phyloP scores from a whole-genome alignment of 306 rosid species.

The Lagenaria siceraria region DNA sequence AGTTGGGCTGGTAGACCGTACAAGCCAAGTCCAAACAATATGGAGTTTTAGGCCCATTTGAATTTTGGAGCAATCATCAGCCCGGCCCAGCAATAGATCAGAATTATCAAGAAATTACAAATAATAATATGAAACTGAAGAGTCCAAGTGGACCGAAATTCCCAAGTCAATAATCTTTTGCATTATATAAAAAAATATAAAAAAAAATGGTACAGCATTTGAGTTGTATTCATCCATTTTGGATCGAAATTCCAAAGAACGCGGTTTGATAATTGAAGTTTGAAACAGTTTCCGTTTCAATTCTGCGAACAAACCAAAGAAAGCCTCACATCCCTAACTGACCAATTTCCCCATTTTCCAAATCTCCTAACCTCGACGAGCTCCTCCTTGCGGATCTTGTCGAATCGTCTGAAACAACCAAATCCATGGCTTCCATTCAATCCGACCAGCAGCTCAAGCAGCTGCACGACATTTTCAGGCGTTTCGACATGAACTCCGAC shows the following conservation, averaged over 20 bases:
- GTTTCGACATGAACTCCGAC: slow-evolving; percentile 80
- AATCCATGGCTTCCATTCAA: slow-evolving; percentile 22
- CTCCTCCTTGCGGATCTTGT: background rate
- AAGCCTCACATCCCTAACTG: background rate
- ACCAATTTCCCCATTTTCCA: background rate
- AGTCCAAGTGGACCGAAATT: background rate
- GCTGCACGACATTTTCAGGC: slow-evolving; percentile 52
- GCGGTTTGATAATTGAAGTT: background rate
- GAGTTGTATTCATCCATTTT: background rate
- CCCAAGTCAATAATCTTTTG: background rate
- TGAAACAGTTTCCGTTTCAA: background rate
- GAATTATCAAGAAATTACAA: too few species aligned
- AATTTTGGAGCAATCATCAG: background rate
- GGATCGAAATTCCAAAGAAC: background rate
- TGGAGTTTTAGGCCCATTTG: background rate
- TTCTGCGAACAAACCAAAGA: background rate
- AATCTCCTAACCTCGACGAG: background rate
- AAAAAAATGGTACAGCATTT: background rate
- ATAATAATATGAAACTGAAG: too few species aligned
- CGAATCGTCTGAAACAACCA: background rate
- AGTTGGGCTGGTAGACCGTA: too few species aligned
- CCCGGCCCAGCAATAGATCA: too few species aligned
- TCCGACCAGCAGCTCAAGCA: slow-evolving; percentile 48
- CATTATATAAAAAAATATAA: background rate
- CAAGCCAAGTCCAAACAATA: background rate